Base-by-base conservation (phyloP, 257 asterid species). In the Solanum sitiens region DNA sequence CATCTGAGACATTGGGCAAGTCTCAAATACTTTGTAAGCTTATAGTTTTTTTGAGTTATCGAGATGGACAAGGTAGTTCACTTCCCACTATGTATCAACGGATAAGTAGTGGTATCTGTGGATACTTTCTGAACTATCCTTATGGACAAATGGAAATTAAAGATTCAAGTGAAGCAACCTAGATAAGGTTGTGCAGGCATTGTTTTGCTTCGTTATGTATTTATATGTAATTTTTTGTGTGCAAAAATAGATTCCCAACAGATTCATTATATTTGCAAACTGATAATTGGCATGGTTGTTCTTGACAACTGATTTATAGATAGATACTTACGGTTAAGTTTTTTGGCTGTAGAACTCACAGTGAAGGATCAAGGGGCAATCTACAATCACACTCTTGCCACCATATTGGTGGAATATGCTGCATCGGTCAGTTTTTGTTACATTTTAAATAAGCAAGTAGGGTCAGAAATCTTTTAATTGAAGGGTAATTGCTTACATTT, bases 301-400 rank as follows among this genome's bases (percentile, higher is more conserved):
- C 45, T 47, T 86, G 45, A 45, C 37, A 61, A 86, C 40, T n/a
- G 13, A 70, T 44, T 71, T 56, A 18, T 56, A 8, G n/a, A 56
- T 56, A 7, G 65, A 11, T 56, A 56, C 65, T 56, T 42, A 71
- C 33, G 5, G 3, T 79, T 27, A 16, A 15, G 25, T 27, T 79
- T 47, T 45, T 39, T 87, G 90, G 83, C 42, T 92, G 89, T 93
- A 97, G 99, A 94, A 85, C 90, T 97, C 40, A 92, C 92, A 90
- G 92, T 89, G 88, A 91, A 63, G 72, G 91, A 89, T 73, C 91
- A 72, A n/a, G 85, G 87, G 47, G 89, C 93, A 42, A 89, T 40
- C 23, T 96, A 93, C 87, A 96, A 96, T 89, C 98, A 92, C 87
- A 96, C 99, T 10, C 96, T 97, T 87, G 98, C 99, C 67, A 92